Conservation (phyloP, 2,329 filamentous ascomycete species). For the Fusarium sp. region DNA sequence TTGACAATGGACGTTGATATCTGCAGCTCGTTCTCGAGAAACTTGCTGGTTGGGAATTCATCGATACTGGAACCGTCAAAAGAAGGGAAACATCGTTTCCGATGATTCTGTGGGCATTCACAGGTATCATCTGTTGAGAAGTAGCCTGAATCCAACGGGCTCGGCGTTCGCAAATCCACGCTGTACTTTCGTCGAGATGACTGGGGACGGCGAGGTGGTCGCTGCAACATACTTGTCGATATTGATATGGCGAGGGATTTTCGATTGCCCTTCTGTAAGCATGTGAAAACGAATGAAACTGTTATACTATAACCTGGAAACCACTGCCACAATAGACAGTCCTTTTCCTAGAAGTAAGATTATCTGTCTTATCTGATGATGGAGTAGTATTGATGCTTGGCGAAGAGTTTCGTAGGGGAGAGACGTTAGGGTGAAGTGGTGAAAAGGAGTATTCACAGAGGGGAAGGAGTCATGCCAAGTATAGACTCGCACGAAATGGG, state of each 20-base stretch:
- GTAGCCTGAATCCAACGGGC: constrained; percentile 51
- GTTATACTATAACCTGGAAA: constrained; percentile 27
- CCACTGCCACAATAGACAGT: constrained; percentile 25
- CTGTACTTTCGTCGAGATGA: constrained; percentile 15
- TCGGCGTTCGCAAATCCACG: constrained; percentile 20
- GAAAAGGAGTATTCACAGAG: constrained; percentile 11
- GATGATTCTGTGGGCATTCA: constrained; percentile 9
- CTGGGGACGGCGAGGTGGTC: constrained; percentile 23
- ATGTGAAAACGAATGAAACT: constrained; percentile 42
- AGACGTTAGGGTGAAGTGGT: constrained; percentile 32
- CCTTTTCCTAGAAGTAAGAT: constrained; percentile 4
- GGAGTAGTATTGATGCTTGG: constrained; percentile 42
- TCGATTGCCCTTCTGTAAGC: neutral
- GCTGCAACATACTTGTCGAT: constrained; percentile 27
- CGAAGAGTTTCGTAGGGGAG: constrained; percentile 39
- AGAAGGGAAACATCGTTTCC: constrained; percentile 5
- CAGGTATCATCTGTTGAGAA: constrained; percentile 45
- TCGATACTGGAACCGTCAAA: constrained; percentile 42
- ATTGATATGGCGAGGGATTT: neutral
- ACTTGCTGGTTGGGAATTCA: constrained; percentile 6
- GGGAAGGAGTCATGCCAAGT: constrained; percentile 44
- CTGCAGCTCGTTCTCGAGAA: constrained; percentile 8
- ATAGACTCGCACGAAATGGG: neutral
- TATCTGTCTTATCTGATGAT: constrained; percentile 24
- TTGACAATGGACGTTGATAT: neutral